Conservation (phyloP, 2,329 filamentous ascomycete species). For the Colletotrichum echinochloae region DNA sequence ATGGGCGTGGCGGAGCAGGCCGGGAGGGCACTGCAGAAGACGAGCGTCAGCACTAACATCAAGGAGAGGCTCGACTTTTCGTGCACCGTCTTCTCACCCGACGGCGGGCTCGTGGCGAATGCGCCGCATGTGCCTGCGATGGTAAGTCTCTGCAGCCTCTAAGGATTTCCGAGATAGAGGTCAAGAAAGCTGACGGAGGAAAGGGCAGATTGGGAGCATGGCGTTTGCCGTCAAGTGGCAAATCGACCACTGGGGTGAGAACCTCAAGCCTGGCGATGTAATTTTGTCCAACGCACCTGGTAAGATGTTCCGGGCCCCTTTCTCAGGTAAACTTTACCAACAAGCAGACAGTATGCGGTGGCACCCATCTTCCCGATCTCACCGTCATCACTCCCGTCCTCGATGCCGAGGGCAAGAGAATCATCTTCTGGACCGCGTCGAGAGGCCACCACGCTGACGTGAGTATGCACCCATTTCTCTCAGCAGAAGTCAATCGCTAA, state of each 20-base stretch:
- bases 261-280: constrained; percentile 51
- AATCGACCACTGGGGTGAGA: constrained; percentile 68
- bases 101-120: constrained; percentile 80
- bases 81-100: constrained; percentile 81
- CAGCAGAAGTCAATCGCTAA: neutral
- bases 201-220: constrained; percentile 78
- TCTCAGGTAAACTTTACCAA: neutral
- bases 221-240: constrained; percentile 80
- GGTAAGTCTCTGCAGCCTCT: constrained; percentile 18
- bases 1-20: constrained; percentile 90
- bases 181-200: neutral
- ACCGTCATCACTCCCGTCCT: constrained; percentile 54
- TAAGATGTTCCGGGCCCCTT: neutral
- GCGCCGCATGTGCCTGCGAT: constrained; percentile 83
- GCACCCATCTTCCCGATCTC: constrained; percentile 55
- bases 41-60: constrained; percentile 81
- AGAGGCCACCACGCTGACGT: constrained; percentile 79
- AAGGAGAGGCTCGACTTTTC: constrained; percentile 86
- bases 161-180: no score
- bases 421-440: constrained; percentile 68
- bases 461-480: neutral
- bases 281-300: constrained; percentile 50
- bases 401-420: constrained; percentile 54
- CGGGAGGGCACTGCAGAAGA: constrained; percentile 84
- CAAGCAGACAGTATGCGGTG: constrained; percentile 48